Percentiles rank a stretch among this genome's conserved stretches.
Evolutionary conservation across 441 rosid species (phyloP).

Genomic region (Adansonia rubrostipa): DNA sequence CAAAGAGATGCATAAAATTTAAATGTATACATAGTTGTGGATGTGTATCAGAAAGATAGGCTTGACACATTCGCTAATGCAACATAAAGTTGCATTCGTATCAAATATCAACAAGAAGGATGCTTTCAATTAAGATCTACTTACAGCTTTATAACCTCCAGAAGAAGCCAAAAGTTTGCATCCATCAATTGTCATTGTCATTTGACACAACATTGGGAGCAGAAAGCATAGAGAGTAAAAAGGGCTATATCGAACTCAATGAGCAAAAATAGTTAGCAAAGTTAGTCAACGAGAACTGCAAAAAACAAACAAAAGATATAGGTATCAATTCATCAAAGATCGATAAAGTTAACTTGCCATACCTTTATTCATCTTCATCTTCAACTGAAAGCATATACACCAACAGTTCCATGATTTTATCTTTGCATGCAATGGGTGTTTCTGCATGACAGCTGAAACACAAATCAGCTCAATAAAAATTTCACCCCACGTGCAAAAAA

Average conservation of each 20-base stretch:
- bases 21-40: neutral
- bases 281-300: slow-evolving; percentile 22
- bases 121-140: no score
- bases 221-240: slow-evolving; percentile 67
- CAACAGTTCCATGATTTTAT: no score
- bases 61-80: neutral
- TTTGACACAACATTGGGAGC: slow-evolving; percentile 88
- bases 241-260: slow-evolving; percentile 49
- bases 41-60: neutral
- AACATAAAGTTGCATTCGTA: neutral
- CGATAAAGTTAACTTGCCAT: slow-evolving; percentile 19
- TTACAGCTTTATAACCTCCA: no score
- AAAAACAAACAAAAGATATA: no score
- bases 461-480: no score
- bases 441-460: no score
- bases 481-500: no score
- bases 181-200: slow-evolving; percentile 73
- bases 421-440: no score
- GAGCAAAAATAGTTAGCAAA: slow-evolving; percentile 28
- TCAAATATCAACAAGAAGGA: slow-evolving; percentile 27
- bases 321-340: neutral
- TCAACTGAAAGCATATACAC: slow-evolving; percentile 41
- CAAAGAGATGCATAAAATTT: neutral
- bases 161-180: slow-evolving; percentile 52
- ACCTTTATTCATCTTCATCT: slow-evolving; percentile 92